Percentiles rank a stretch among this genome's conserved stretches.
Conservation (phyloP, 106 monocot species). For the Narthecium ossifragum region DNA sequence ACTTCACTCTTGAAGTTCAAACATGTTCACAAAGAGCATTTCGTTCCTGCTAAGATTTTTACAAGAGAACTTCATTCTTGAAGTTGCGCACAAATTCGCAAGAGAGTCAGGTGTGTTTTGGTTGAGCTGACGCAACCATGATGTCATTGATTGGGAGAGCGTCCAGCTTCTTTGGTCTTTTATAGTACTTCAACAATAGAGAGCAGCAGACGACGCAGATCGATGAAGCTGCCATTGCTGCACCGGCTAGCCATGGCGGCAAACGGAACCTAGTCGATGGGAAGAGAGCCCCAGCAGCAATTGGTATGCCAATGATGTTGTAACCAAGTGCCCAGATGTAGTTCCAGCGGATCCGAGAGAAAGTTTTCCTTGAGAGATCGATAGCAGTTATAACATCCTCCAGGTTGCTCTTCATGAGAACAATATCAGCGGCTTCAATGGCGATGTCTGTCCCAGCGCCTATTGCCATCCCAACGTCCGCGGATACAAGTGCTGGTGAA, state of each 20-base stretch:
- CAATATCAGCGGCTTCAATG: conserved; percentile 93
- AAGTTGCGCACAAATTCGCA: neutral
- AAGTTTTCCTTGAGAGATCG: conserved; percentile 82
- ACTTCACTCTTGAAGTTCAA: too few relatives aligned
- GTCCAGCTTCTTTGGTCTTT: conserved; percentile 57
- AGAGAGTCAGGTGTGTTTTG: neutral
- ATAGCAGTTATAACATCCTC: conserved; percentile 92
- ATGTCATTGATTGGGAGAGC: conserved; percentile 40
- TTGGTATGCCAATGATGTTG: conserved; percentile 85
- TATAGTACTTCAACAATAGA: conserved; percentile 71
- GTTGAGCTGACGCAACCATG: conserved; percentile 24
- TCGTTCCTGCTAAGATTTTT: too few relatives aligned
- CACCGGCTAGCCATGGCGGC: conserved; percentile 89
- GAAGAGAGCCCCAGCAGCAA: conserved; percentile 85
- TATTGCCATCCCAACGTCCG: conserved; percentile 92
- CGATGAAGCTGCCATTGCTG: conserved; percentile 91
- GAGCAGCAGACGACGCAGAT: conserved; percentile 88
- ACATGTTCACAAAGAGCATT: neutral
- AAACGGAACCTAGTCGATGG: conserved; percentile 58
- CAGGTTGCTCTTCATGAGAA: conserved; percentile 94
- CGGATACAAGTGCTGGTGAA: conserved; percentile 80
- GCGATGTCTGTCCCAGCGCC: conserved; percentile 92
- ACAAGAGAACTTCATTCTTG: too few relatives aligned
- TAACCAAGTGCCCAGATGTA: conserved; percentile 93
- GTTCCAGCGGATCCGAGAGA: conserved; percentile 70